Evolutionary conservation across 768 basidiomycete genomes (phyloP).

Genomic region (Phaffia australis): DNA sequence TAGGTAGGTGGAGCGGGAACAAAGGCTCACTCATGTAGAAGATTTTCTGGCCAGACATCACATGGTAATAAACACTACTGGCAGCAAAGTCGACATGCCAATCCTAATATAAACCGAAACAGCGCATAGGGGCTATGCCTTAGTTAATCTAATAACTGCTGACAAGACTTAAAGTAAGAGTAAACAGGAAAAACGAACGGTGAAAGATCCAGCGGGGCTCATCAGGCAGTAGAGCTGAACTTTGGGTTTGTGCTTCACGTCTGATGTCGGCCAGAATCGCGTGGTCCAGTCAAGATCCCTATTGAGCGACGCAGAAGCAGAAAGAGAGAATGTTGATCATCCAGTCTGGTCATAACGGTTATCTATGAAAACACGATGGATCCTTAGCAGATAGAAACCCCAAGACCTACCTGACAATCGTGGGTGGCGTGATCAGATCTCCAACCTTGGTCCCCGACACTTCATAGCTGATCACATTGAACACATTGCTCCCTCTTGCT

Average conservation of each 20-base stretch:
- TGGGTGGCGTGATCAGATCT: slow-evolving; percentile 67
- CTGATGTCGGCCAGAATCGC: slow-evolving; percentile 65
- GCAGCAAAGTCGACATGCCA: slow-evolving; percentile 99
- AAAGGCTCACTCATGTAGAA: slow-evolving; percentile 63
- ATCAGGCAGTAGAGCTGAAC: slow-evolving; percentile 95
- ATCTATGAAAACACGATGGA: background rate
- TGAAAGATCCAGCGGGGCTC: slow-evolving; percentile 89
- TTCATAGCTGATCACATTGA: slow-evolving; percentile 92
- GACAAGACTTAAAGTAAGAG: background rate
- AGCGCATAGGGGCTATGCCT: slow-evolving; percentile 9
- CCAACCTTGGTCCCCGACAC: slow-evolving; percentile 75
- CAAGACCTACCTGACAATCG: slow-evolving; percentile 41
- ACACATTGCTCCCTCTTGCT: slow-evolving; percentile 54
- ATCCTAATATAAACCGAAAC: slow-evolving; percentile 48
- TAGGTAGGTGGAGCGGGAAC: background rate
- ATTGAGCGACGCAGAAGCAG: slow-evolving; percentile 37
- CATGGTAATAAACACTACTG: slow-evolving; percentile 61
- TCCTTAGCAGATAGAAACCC: too few species aligned
- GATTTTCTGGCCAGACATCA: slow-evolving; percentile 75
- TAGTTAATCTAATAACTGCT: background rate
- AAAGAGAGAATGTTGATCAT: background rate
- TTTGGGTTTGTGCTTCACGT: slow-evolving; percentile 48
- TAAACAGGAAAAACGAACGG: slow-evolving; percentile 47
- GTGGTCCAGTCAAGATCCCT: slow-evolving; percentile 95
- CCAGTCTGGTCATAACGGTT: background rate